Base-by-base conservation (phyloP, 192 early-diverging fungal genomes). In the Jimgerdemannia flammicorona region DNA sequence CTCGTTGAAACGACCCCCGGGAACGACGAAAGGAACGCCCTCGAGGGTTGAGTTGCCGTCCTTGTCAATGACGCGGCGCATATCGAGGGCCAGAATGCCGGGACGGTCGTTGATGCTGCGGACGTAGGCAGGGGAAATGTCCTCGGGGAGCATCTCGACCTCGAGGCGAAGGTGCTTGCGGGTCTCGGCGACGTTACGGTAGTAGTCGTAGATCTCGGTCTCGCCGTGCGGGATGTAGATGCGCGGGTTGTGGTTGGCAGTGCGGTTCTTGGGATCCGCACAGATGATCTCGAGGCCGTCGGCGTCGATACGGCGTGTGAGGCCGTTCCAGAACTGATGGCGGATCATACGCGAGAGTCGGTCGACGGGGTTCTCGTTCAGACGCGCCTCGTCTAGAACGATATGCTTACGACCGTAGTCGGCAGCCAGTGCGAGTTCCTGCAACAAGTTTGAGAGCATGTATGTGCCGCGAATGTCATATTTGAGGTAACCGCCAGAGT, bases 1-100 rank as follows among this genome's bases (percentile, higher is more conserved):
- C 83, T 99, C 98, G 80, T 99, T 99, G 86, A 99, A 99, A 9
- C 98, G 90, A 18, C 98, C 98, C 14, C 98, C 98, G 0, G 97
- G 98, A 0, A 99, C 97, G 17, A 98, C 94, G 79, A 99, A 99
- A 0, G 96, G 95, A 20, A 96, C 90, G 44, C 93, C 93, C n/a
- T 82, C 81, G 67, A 92, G 81, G 2, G 83, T 83, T 11, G 81
- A 72, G 11, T 83, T 74, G 3, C 86, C 88, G 40, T 80, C 76
- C 3, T 68, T 66, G 41, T 86, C 82, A 43, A 80, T 43, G 20
- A 76, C 71, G 70, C 73, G 82, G 64, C 79, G 75, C 84, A 95
- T 87, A 0, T 88, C 95, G 66, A 99, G 82, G 11, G 97, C 85
- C 42, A 99, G 85, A 67, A 99, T 96, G 17, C 98, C 98, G 18